Evolutionary conservation across 2,329 filamentous ascomycete species (phyloP).

Genomic region (Paracoccidioides brasiliensis): DNA sequence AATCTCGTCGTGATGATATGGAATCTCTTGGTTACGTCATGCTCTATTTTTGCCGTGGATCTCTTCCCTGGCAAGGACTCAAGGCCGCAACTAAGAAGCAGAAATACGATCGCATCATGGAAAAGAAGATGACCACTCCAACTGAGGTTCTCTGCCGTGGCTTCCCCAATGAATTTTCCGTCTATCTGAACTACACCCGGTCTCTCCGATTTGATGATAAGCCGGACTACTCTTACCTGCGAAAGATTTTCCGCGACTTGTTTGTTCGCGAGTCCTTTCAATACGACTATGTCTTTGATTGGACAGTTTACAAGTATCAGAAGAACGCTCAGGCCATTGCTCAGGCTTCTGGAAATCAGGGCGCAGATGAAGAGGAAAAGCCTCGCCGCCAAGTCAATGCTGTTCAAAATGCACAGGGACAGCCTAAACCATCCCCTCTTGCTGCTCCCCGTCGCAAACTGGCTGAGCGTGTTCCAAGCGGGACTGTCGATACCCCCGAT

Average conservation of each 20-base stretch:
- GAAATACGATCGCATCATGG: constrained; percentile 99
- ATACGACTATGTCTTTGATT: constrained; percentile 99
- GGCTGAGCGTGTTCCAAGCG: constrained; percentile 51
- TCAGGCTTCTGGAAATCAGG: constrained; percentile 58
- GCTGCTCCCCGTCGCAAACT: constrained; percentile 72
- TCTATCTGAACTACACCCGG: constrained; percentile 98
- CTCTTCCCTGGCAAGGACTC: constrained; percentile 94
- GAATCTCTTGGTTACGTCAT: constrained; percentile 98
- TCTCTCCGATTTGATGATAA: constrained; percentile 99
- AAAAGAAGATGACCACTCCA: constrained; percentile 99
- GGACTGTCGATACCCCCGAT: constrained; percentile 52
- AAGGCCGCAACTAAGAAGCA: constrained; percentile 99
- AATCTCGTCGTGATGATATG: constrained; percentile 99
- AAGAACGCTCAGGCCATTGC: constrained; percentile 96
- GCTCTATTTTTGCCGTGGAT: constrained; percentile 99
- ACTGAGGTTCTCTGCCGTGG: constrained; percentile 97
- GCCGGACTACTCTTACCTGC: constrained; percentile 98
- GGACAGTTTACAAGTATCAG: constrained; percentile 99
- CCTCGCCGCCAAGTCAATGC: constrained; percentile 52
- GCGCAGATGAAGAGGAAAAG: constrained; percentile 59
- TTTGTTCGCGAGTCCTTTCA: constrained; percentile 99
- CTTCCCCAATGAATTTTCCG: constrained; percentile 98
- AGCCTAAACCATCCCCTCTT: constrained; percentile 58
- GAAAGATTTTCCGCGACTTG: constrained; percentile 99
- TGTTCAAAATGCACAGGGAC: constrained; percentile 45